Percentiles rank a stretch among this genome's conserved stretches.
Conservation (phyloP, 352 stramenopile species). For the Phytophthora vignae region DNA sequence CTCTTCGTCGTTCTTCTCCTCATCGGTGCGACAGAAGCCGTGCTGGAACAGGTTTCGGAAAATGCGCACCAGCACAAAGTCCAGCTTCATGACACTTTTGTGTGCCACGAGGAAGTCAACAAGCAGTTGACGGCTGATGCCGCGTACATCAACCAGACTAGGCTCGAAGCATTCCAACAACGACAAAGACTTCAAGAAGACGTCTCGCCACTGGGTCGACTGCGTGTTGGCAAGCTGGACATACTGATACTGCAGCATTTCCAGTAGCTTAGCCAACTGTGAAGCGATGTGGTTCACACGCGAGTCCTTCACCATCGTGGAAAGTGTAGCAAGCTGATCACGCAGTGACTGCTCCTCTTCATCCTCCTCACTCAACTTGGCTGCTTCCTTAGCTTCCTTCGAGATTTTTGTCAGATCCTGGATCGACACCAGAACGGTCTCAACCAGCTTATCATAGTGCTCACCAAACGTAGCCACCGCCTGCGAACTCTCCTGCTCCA, state of each 20-base stretch:
- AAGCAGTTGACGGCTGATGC: constrained; percentile 83
- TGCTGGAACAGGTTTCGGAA: constrained; percentile 97
- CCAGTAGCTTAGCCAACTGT: constrained; percentile 58
- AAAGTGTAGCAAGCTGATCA: constrained; percentile 60
- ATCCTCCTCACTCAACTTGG: constrained; percentile 5
- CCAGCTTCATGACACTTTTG: constrained; percentile 94
- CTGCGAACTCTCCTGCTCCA: constrained; percentile 31
- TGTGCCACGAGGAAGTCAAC: constrained; percentile 86
- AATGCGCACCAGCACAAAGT: constrained; percentile 96
- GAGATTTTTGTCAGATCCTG: constrained; percentile 78
- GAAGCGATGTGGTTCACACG: constrained; percentile 77
- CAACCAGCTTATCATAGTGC: constrained; percentile 75
- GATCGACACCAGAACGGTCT: constrained; percentile 81
- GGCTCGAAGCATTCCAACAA: constrained; percentile 70
- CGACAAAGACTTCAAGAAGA: constrained; percentile 54
- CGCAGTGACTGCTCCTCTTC: constrained; percentile 50
- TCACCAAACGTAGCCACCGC: constrained; percentile 54
- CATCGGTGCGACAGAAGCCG: constrained; percentile 93
- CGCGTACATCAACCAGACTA: constrained; percentile 70
- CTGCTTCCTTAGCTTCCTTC: constrained; percentile 27
- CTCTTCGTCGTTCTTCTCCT: constrained; percentile 91
- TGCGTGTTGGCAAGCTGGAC: constrained; percentile 36
- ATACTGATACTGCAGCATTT: constrained; percentile 65
- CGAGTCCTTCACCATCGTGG: constrained; percentile 66
- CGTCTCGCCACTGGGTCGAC: constrained; percentile 35